These are phyloP conservation scores for Peterozyma xylosa DNA, from an alignment of 805 yeast species.

Conservation along the genomic window DNA sequence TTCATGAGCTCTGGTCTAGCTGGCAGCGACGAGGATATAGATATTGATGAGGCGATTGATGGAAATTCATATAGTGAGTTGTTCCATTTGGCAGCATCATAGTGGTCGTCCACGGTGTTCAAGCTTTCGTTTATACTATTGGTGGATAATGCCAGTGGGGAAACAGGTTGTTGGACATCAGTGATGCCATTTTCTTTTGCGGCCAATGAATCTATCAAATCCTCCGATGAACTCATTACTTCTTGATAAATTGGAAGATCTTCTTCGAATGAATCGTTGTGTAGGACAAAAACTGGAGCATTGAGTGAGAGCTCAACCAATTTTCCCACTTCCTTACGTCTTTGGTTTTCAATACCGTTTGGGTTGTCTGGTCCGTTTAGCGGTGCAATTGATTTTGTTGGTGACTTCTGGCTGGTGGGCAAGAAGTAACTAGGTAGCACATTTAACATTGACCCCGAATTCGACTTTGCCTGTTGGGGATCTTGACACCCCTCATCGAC, in stretches of 20 bases:
- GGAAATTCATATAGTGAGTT: background rate
- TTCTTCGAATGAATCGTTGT: conserved; percentile 1
- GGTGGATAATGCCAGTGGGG: background rate
- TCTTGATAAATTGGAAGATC: conserved; percentile 1
- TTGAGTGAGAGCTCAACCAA: conserved; percentile 1
- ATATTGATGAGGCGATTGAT: background rate
- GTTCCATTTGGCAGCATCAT: background rate
- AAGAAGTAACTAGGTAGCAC: background rate
- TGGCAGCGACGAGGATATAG: background rate
- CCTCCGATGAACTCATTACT: background rate
- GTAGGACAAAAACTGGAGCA: conserved; percentile 5
- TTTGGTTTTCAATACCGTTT: too few relatives aligned
- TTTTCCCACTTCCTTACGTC: background rate
- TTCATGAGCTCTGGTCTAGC: background rate
- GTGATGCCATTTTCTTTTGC: background rate
- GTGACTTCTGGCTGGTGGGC: background rate
- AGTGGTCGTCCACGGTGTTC: too few relatives aligned
- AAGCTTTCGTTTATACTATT: background rate
- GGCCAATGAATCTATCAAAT: background rate
- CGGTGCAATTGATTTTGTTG: background rate
- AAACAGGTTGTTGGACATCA: background rate
- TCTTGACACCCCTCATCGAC: background rate
- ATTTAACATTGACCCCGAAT: background rate
- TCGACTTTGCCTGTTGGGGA: background rate
- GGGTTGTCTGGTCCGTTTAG: background rate